phyloP scores from a whole-genome alignment of 805 yeast species.

The Metschnikowia bowlesiae region DNA sequence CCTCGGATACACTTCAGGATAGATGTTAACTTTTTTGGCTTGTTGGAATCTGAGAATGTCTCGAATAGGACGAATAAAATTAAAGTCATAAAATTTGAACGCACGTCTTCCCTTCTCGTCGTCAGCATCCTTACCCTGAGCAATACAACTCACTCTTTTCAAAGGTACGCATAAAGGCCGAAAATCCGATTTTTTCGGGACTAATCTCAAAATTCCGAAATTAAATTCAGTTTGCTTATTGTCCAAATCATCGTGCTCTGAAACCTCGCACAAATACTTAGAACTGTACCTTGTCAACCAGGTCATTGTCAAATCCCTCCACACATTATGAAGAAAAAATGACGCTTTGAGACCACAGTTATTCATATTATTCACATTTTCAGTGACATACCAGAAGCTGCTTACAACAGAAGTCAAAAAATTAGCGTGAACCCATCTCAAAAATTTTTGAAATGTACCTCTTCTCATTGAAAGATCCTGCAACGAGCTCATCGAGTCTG shows the following conservation, averaged over 20 bases:
- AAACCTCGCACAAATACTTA: constrained; percentile 25
- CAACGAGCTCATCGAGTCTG: constrained; percentile 23
- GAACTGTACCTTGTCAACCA: constrained; percentile 43
- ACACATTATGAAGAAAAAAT: constrained; percentile 55
- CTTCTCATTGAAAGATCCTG: constrained; percentile 41
- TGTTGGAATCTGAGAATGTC: constrained; percentile 19
- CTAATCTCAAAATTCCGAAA: constrained; percentile 44
- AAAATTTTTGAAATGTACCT: constrained; percentile 35
- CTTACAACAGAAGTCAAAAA: constrained; percentile 46
- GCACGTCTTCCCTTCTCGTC: constrained; percentile 15
- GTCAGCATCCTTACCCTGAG: neutral
- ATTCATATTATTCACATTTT: constrained; percentile 17
- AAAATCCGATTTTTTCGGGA: constrained; percentile 61
- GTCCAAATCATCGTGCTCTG: neutral
- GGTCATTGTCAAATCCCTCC: constrained; percentile 44
- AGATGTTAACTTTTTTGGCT: constrained; percentile 1
- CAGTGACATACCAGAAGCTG: constrained; percentile 65
- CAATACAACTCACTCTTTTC: constrained; percentile 4
- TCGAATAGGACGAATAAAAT: constrained; percentile 41
- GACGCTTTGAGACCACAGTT: constrained; percentile 25
- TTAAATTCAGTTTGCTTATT: constrained; percentile 7
- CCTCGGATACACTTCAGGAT: constrained; percentile 21
- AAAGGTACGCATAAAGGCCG: constrained; percentile 56
- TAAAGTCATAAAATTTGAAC: constrained; percentile 28
- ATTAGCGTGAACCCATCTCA: constrained; percentile 53